Percentiles rank a stretch among this genome's conserved stretches.
phyloP scores from a whole-genome alignment of 1,284 basidiomycete species.

The Waitea zeae region DNA sequence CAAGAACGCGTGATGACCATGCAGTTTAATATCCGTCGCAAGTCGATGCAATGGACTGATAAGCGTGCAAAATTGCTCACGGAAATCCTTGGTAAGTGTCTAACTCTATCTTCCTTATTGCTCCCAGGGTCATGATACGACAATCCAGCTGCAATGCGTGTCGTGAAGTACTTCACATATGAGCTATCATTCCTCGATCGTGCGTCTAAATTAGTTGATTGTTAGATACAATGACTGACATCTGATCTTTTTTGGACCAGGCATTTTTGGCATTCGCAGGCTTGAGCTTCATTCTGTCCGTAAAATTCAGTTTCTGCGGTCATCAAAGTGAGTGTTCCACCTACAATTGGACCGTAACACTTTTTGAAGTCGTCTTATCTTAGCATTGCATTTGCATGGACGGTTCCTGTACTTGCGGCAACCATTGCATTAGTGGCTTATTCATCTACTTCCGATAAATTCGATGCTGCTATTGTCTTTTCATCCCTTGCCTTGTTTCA shows the following conservation, averaged over 20 bases:
- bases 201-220: no score
- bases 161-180: constrained; percentile 86
- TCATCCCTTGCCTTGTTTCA: constrained; percentile 74
- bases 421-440: constrained; percentile 82
- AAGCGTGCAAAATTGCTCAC: constrained; percentile 71
- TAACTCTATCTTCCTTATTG: no score
- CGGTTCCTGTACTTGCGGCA: constrained; percentile 60
- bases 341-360: no score
- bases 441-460: constrained; percentile 44
- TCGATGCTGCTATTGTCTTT: constrained; percentile 62
- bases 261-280: constrained; percentile 15
- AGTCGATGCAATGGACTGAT: constrained; percentile 86
- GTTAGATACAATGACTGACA: no score
- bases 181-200: constrained; percentile 57
- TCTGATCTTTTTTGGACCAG: no score
- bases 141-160: constrained; percentile 81
- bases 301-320: constrained; percentile 12
- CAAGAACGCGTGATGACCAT: constrained; percentile 64
- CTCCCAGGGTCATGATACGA: no score
- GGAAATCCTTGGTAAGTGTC: constrained; percentile 65
- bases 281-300: constrained; percentile 33
- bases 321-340: neutral
- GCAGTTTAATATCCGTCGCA: constrained; percentile 54
- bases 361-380: no score
- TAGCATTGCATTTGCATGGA: no score